These are phyloP conservation scores for Allium sativum DNA, from an alignment of 106 monocot species.

Conservation along the genomic window DNA sequence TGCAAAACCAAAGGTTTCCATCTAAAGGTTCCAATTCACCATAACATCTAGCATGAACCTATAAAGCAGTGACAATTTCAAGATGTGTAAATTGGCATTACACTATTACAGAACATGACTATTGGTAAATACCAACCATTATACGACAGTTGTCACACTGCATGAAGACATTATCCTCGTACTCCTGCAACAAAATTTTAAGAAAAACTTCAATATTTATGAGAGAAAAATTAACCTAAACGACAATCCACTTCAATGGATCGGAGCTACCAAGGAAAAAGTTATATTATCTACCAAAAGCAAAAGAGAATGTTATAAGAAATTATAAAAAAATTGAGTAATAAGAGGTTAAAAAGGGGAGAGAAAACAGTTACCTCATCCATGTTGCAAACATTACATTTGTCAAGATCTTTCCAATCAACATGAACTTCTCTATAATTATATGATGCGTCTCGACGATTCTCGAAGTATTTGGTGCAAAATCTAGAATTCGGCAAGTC, in stretches of 20 bases:
- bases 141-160: constrained; percentile 99
- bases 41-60: constrained; percentile 99
- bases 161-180: constrained; percentile 90
- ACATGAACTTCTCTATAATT: constrained; percentile 82
- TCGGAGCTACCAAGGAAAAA: no score
- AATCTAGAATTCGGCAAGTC: constrained; percentile 51
- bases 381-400: constrained; percentile 94
- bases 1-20: constrained; percentile 96
- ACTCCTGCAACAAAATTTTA: constrained; percentile 42
- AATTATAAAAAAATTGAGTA: background rate
- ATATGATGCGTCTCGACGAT: constrained; percentile 22
- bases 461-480: constrained; percentile 42
- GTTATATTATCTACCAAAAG: background rate
- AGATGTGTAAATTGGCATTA: no score
- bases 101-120: background rate
- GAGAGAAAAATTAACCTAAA: background rate
- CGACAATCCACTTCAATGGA: background rate
- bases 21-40: constrained; percentile 81
- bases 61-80: constrained; percentile 8
- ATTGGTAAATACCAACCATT: constrained; percentile 43
- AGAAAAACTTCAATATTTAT: constrained; percentile 1
- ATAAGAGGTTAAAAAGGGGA: background rate
- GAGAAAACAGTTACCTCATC: constrained; percentile 64
- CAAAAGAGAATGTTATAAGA: background rate
- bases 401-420: constrained; percentile 93